Base-by-base conservation (phyloP, 495 filamentous ascomycete species). In the Achaetomiella virescens region DNA sequence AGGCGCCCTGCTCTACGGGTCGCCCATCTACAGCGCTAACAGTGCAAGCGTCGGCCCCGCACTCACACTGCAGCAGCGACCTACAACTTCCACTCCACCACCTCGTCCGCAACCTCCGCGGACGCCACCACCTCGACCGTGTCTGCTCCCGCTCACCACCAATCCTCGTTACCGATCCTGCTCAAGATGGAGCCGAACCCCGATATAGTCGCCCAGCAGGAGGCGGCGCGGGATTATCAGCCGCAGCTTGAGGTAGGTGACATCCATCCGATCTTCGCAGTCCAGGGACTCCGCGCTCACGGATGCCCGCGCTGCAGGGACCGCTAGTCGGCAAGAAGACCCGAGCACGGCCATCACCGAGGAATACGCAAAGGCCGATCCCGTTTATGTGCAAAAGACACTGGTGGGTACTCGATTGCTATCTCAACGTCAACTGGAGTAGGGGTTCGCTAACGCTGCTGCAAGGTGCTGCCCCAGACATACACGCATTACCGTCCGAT, bases 331-430 rank as follows among this genome's bases (percentile, higher is more conserved):
- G 92, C 58, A 73, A 84, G 36, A 88, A 87, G 61, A 84, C 82
- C 62, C 87, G 11, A 96, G 84, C 72, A 82, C 83, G 61, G 80
- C 75, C 47, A 89, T 98, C 62, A 85, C 88, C 5, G 77, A 84
- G 58, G 91, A 96, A 67, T 98, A 96, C 73, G 89, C 90, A 24
- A 86, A 89, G 74, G 92, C 90, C 48, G 92, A 98, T 69, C 87
- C 89, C 8, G 73, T 88, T 22, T 92, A 87, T 62, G 81, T 87
- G 8, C 78, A 84, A 36, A 97, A 97, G 74, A 96, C 91, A 20
- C 81, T 79, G 67, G 93, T 97, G 74, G 22, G 58, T 60, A 57
- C 15, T 54, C 51, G 12, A 44, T 52, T 9, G 56, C 58, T 64
- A 54, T 57, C 48, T 18, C 20, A 9, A 31, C 18, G 6, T 44